Evolutionary conservation across 805 yeast genomes (phyloP).

Genomic region (Kodamaea restingae): DNA sequence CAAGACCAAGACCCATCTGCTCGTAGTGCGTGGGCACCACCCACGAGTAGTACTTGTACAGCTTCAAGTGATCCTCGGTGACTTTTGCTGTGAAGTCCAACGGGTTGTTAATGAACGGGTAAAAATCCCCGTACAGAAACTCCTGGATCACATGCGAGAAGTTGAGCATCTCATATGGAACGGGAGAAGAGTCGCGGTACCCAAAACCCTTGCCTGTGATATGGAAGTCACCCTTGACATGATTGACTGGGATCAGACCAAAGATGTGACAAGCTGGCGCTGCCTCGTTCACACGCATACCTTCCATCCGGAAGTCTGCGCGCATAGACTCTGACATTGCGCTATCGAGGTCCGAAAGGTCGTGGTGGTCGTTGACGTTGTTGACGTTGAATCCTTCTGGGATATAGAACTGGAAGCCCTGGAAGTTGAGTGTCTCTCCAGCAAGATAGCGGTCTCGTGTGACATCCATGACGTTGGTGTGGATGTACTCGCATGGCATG

Average conservation of each 20-base stretch:
- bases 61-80: slow-evolving; percentile 45
- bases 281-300: slow-evolving; percentile 44
- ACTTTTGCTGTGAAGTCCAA: slow-evolving; percentile 68
- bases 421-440: slow-evolving; percentile 65
- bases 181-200: slow-evolving; percentile 45
- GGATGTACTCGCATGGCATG: slow-evolving; percentile 76
- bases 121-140: slow-evolving; percentile 86
- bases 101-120: slow-evolving; percentile 84
- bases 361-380: slow-evolving; percentile 42
- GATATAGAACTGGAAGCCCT: slow-evolving; percentile 55
- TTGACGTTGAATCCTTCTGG: slow-evolving; percentile 49
- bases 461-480: slow-evolving; percentile 71
- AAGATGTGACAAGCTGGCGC: slow-evolving; percentile 82
- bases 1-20: slow-evolving; percentile 65
- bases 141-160: slow-evolving; percentile 84
- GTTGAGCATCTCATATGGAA: slow-evolving; percentile 53
- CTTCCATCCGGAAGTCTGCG: slow-evolving; percentile 55
- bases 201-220: slow-evolving; percentile 77
- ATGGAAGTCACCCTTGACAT: slow-evolving; percentile 81
- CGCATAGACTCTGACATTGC: slow-evolving; percentile 61
- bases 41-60: slow-evolving; percentile 63
- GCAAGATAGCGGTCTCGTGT: slow-evolving; percentile 79
- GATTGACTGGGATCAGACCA: slow-evolving; percentile 79
- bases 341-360: slow-evolving; percentile 62
- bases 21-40: slow-evolving; percentile 82